phyloP scores from a whole-genome alignment of 1,139 yeast species.

The Arxiozyma bovina region DNA sequence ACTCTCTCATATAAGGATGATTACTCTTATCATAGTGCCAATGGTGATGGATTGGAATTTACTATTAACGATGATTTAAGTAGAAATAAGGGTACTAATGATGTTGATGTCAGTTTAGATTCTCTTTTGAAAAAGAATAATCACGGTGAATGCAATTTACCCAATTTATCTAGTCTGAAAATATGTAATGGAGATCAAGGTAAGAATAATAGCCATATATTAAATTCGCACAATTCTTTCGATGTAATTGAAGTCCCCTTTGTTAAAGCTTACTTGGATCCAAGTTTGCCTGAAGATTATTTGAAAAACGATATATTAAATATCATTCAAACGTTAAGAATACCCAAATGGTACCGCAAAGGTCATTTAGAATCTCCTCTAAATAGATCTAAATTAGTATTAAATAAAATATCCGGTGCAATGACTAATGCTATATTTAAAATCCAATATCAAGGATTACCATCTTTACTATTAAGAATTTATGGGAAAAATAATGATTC shows the following conservation, averaged over 20 bases:
- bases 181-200: conserved; percentile 5
- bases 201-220: neutral
- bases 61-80: too few species aligned
- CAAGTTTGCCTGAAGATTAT: conserved; percentile 70
- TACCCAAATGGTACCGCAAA: conserved; percentile 64
- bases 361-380: conserved; percentile 22
- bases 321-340: conserved; percentile 51
- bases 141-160: neutral
- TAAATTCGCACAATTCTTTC: neutral
- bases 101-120: neutral
- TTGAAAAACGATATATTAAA: conserved; percentile 74
- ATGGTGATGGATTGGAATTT: neutral
- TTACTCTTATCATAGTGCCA: conserved; percentile 1
- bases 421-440: conserved; percentile 83
- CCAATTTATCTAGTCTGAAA: conserved; percentile 7
- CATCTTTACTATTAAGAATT: conserved; percentile 57
- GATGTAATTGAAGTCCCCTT: conserved; percentile 30
- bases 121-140: neutral
- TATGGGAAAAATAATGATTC: conserved; percentile 89
- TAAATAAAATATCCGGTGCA: conserved; percentile 79
- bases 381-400: conserved; percentile 34
- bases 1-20: conserved; percentile 4
- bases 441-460: conserved; percentile 37
- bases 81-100: neutral
- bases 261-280: conserved; percentile 43